Base-by-base conservation (phyloP, 805 yeast species). In the Teunomyces gatunensis region DNA sequence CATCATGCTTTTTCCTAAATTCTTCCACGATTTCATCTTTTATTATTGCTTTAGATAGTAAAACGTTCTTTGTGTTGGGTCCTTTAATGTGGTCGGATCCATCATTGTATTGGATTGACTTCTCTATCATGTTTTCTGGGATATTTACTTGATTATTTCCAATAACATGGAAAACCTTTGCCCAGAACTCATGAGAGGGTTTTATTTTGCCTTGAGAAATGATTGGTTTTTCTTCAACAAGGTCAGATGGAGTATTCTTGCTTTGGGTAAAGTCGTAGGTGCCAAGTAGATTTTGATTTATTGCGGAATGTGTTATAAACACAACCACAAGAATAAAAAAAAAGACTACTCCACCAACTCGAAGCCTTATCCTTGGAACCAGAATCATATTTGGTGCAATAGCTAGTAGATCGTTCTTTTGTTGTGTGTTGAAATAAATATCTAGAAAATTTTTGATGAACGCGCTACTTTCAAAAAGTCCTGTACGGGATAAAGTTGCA, bases 141-240 rank as follows among this genome's bases (percentile, higher is more conserved):
- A 60, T 20, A 10, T 55, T 45, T 1, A 59, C 45, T n/a, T 45
- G 47, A 28, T 60, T 54, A 3, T 52, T 40, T 17, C 54, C 59
- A 42, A 68, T 53, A 5, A 61, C 49, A 3, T 50, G 45, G 45
- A 67, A 68, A 2, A 66, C 54, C 4, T 54, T 42, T 13, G 51
- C 56, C 71, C 71, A 68, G 44, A 65, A 67, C 30, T 49, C 40
- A 41, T 63, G 68, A 30, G 55, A 49, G n/a, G 49, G 47, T 27
- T 42, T 39, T 5, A 47, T 18, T n/a, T 46, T 34, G 23, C 29
- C 17, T n/a, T 47, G 49, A 3, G 53, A 53, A 13, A 52, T 47
- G 5, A 47, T 33, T 3, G 54, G 51, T 35, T 41, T 47, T 5
- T 11, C 25, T 37, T 37, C 40, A 13, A 27, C 12, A n/a, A 15